Percentiles rank a stretch among this genome's conserved stretches.
These are phyloP conservation scores for Elsinoe arachidis DNA, from an alignment of 2,329 filamentous ascomycete species.

Conservation along the genomic window DNA sequence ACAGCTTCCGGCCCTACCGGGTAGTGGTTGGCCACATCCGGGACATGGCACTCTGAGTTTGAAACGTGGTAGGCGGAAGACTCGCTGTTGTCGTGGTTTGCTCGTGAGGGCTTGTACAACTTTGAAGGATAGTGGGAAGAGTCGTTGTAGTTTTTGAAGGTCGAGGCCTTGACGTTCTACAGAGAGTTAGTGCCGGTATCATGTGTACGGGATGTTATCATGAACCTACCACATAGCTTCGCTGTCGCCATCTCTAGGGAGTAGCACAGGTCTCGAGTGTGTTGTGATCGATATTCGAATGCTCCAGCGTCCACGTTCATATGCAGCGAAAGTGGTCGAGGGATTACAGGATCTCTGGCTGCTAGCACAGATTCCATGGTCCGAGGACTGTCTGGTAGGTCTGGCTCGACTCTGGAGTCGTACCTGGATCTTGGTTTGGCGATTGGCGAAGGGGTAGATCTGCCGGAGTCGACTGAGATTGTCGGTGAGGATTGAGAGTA, in stretches of 20 bases:
- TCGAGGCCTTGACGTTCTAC: constrained; percentile 11
- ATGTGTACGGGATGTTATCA: background rate
- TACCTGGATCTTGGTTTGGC: background rate
- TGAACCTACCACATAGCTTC: constrained; percentile 8
- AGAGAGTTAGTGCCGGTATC: background rate
- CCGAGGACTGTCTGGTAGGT: background rate
- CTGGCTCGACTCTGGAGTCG: background rate
- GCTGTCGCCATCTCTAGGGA: constrained; percentile 7
- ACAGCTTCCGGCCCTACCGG: background rate
- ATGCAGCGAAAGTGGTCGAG: constrained; percentile 1
- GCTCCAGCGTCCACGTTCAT: constrained; percentile 1
- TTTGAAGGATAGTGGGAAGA: constrained; percentile 9
- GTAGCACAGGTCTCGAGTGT: background rate
- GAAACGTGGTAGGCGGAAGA: constrained; percentile 7
- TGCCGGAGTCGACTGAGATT: background rate
- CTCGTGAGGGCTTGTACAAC: background rate
- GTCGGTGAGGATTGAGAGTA: background rate
- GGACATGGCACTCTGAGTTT: constrained; percentile 6
- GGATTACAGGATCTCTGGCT: background rate
- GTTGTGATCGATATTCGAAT: background rate
- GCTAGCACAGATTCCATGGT: constrained; percentile 10
- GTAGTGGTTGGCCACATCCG: background rate
- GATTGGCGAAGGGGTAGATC: background rate
- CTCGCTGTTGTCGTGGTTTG: constrained; percentile 9
- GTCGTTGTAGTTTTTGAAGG: background rate